These are phyloP conservation scores for Alternaria rosae DNA, from an alignment of 2,329 filamentous ascomycete genomes.

Conservation along the genomic window DNA sequence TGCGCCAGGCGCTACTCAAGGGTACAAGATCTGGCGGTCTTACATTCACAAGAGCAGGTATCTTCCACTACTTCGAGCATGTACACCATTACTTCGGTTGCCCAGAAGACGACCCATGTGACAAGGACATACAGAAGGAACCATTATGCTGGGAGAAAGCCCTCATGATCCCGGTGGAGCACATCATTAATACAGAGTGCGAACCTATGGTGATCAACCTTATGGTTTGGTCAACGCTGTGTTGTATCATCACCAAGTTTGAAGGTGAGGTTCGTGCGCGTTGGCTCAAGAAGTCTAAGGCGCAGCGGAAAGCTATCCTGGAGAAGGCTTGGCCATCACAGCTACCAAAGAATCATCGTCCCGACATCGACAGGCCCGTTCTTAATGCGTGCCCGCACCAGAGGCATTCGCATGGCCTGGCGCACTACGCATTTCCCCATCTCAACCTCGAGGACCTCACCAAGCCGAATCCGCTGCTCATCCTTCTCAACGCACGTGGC, in stretches of 20 bases:
- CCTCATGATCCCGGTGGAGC: neutral
- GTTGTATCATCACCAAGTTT: accelerated
- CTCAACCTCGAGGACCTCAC: constrained; percentile 66
- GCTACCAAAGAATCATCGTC: constrained; percentile 53
- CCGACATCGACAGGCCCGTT: constrained; percentile 54
- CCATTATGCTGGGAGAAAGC: constrained; percentile 28
- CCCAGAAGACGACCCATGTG: neutral
- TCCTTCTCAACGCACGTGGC: constrained; percentile 61
- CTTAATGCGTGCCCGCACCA: constrained; percentile 2
- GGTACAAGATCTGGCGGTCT: neutral
- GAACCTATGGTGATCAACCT: neutral
- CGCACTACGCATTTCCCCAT: constrained; percentile 57
- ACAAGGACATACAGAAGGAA: constrained; percentile 54
- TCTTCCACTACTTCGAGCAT: neutral
- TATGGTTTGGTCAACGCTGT: neutral
- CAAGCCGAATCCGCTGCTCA: constrained; percentile 55
- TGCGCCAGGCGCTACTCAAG: neutral
- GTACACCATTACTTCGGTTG: neutral
- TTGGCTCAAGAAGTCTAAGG: neutral
- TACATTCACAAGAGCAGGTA: neutral
- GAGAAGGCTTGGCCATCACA: neutral
- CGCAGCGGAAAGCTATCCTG: neutral
- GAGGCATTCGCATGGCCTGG: constrained; percentile 27
- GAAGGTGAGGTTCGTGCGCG: neutral
- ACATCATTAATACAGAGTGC: neutral